Percentiles rank a stretch among this genome's conserved stretches.
Conservation (phyloP, 2,329 filamentous ascomycete species). For the Epicoccum nigrum region DNA sequence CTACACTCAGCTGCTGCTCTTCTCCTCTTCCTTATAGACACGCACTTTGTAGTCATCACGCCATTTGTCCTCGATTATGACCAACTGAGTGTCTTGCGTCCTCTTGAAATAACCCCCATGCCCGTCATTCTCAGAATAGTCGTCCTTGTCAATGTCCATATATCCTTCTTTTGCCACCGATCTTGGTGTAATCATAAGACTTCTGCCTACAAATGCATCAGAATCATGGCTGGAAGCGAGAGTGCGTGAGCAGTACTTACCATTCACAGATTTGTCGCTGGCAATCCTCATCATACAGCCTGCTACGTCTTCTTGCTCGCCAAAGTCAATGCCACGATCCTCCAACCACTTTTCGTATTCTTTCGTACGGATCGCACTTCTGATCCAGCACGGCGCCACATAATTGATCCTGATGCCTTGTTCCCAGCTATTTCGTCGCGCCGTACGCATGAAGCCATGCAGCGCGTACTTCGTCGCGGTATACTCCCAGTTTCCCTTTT, state of each 20-base stretch:
- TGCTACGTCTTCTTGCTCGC: slow-evolving; percentile 39
- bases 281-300: slow-evolving; percentile 44
- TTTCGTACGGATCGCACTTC: slow-evolving; percentile 36
- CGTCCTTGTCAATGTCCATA: slow-evolving; percentile 50
- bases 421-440: slow-evolving; percentile 21
- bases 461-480: slow-evolving; percentile 44
- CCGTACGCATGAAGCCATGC: slow-evolving; percentile 25
- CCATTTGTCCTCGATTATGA: slow-evolving; percentile 54
- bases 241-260: slow-evolving; percentile 1
- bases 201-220: slow-evolving; percentile 37
- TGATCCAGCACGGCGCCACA: slow-evolving; percentile 29
- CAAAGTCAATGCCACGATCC: slow-evolving; percentile 51
- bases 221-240: background rate
- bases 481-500: slow-evolving; percentile 44
- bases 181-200: slow-evolving; percentile 51
- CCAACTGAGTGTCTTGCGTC: slow-evolving; percentile 48
- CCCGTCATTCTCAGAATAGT: slow-evolving; percentile 44
- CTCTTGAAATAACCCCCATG: slow-evolving; percentile 46
- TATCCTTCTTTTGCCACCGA: slow-evolving; percentile 50
- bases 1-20: background rate
- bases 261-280: slow-evolving; percentile 28
- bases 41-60: slow-evolving; percentile 46
- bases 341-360: slow-evolving; percentile 52
- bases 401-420: slow-evolving; percentile 28
- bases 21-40: slow-evolving; percentile 38